Percentiles rank a stretch among this genome's conserved stretches.
Conservation (phyloP, 2,329 filamentous ascomycete genomes). For the Talaromyces sp. region DNA sequence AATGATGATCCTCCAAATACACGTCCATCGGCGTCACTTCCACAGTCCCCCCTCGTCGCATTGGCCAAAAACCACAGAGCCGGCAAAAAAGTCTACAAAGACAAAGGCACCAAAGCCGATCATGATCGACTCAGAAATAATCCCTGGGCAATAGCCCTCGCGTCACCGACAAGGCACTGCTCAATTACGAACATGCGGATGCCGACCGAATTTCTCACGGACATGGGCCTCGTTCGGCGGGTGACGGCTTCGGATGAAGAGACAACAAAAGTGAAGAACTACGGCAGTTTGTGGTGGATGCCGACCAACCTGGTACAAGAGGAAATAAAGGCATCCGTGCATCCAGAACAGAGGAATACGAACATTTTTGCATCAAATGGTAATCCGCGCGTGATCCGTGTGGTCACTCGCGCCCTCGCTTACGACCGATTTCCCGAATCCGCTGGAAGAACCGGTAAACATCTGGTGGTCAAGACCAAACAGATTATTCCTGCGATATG, state of each 20-base stretch:
- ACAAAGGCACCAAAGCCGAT: constrained; percentile 20
- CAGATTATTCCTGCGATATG: constrained; percentile 1
- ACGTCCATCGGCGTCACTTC: constrained; percentile 29
- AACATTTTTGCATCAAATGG: background rate
- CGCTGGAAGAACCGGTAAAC: constrained; percentile 1
- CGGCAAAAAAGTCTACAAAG: constrained; percentile 21
- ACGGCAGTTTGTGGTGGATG: constrained; percentile 26
- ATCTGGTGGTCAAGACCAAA: background rate
- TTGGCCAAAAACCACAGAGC: constrained; percentile 1
- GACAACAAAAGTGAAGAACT: background rate
- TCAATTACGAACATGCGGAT: constrained; percentile 26
- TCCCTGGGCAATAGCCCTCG: constrained; percentile 38
- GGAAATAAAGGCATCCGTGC: constrained; percentile 17
- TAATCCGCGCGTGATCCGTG: constrained; percentile 20
- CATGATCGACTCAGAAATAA: constrained; percentile 29
- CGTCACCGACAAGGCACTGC: constrained; percentile 33
- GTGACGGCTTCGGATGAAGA: constrained; percentile 15
- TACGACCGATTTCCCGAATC: constrained; percentile 15
- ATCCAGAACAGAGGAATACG: background rate
- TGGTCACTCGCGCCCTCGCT: constrained; percentile 24
- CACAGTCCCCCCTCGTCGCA: constrained; percentile 32
- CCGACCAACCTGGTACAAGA: constrained; percentile 29
- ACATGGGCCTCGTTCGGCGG: constrained; percentile 32
- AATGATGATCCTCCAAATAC: background rate
- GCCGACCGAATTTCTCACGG: constrained; percentile 28